Base-by-base conservation (phyloP, 2,329 filamentous ascomycete genomes). In the Chaetoscypha palmicola region DNA sequence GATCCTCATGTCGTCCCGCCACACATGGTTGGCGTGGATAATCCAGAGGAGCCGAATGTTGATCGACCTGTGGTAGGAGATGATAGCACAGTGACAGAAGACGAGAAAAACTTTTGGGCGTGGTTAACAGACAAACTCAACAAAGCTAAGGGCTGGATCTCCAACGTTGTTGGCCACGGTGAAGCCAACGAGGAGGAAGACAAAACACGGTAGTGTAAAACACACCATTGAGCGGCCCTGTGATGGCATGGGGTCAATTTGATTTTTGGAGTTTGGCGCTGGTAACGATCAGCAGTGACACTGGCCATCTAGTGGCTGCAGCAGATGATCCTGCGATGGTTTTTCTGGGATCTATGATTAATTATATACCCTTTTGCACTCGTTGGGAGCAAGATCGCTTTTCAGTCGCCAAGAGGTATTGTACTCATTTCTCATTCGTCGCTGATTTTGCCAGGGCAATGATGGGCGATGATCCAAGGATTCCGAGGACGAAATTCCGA, bases 101-200 rank as follows among this genome's bases (percentile, higher is more conserved):
- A 56, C 42, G 33, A 54, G 49, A 58, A 69, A 47, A 60, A 62
- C 3, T 64, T 71, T 24, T 76, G 72, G 71, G 64, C 71, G 38
- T 77, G 74, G 74, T 53, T 77, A 10, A 69, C 65, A 2, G 68
- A 66, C 26, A 69, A 74, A 48, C 56, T 76, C 10, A 64, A 62
- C 23, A 60, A 69, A 24, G 61, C 68, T 9, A 61, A 58, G 43
- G 55, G 47, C 5, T 62, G 59, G 59, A 20, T 52, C 10, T 36
- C 28, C n/a, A 31, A 38, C 16, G 32, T 24, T 33, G 26, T n/a
- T 17, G 36, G 28, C 17, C 31, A 38, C n/a, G 14, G 26, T 10
- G 23, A 37, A 33, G 28, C 17, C 5, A 34, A 16, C 12, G 17
- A 12, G n/a, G 24, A 41, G 16, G 12, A 34, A 9, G n/a, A 34